phyloP scores from a whole-genome alignment of 306 rosid genomes.

The Sindora glabra region DNA sequence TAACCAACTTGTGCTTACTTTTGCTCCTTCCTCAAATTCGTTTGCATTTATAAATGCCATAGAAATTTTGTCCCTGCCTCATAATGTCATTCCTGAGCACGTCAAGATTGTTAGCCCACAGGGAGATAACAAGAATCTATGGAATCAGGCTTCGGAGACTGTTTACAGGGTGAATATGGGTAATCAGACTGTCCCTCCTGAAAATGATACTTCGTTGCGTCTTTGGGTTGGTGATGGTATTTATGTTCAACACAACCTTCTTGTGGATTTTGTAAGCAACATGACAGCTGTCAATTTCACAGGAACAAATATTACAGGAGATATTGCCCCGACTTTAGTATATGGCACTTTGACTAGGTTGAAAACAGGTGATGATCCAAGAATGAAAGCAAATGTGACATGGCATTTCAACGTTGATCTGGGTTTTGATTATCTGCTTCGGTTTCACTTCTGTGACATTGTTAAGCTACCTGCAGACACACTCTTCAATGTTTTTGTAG shows the following conservation, averaged over 20 bases:
- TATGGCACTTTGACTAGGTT: conserved; percentile 49
- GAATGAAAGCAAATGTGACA: conserved; percentile 29
- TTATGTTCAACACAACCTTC: conserved; percentile 13
- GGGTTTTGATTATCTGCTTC: conserved; percentile 52
- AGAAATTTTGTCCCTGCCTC: conserved; percentile 51
- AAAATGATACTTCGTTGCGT: conserved; percentile 42
- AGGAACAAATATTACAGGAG: neutral
- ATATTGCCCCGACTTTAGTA: conserved; percentile 40
- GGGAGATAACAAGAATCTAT: conserved; percentile 13
- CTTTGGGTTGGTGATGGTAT: conserved; percentile 47
- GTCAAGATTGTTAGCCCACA: conserved; percentile 19
- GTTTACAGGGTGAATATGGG: conserved; percentile 65
- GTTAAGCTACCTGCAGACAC: neutral
- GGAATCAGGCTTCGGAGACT: conserved; percentile 46
- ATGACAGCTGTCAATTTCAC: conserved; percentile 27
- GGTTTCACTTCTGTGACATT: conserved; percentile 65
- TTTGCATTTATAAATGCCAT: conserved; percentile 63
- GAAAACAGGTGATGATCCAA: neutral
- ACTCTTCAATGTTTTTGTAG: conserved; percentile 36
- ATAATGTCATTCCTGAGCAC: conserved; percentile 32
- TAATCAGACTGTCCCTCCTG: conserved; percentile 26
- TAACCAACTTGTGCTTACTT: conserved; percentile 33
- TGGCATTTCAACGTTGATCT: conserved; percentile 50
- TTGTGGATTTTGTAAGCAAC: conserved; percentile 25
- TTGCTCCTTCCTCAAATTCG: conserved; percentile 44